phyloP scores from a whole-genome alignment of 805 yeast species.

The Vanderwaltozyma verrucispora region DNA sequence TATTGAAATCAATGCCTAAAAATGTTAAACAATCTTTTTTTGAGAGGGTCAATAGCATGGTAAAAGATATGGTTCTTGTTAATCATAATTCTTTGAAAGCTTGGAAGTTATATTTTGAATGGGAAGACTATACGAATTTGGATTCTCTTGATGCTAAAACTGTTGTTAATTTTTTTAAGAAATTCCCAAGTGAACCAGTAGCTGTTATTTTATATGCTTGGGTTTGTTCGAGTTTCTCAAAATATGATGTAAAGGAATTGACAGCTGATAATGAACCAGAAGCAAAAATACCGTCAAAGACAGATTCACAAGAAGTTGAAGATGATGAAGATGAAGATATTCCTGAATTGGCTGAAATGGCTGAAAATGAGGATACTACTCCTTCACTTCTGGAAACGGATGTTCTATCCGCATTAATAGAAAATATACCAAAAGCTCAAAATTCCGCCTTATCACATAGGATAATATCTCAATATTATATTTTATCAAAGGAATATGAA shows the following conservation, averaged over 20 bases:
- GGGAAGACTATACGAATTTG: constrained; percentile 49
- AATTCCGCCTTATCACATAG: constrained; percentile 52
- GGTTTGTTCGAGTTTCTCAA: constrained; percentile 56
- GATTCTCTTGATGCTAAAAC: constrained; percentile 37
- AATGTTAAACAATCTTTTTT: constrained; percentile 31
- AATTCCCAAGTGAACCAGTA: constrained; percentile 52
- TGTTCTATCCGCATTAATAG: constrained; percentile 38
- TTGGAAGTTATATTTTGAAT: constrained; percentile 68
- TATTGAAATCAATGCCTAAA: constrained; percentile 43
- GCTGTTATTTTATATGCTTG: constrained; percentile 55
- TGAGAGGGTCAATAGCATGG: constrained; percentile 41
- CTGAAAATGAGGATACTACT: constrained; percentile 18
- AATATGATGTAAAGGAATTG: constrained; percentile 34
- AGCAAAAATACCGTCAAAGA: neutral
- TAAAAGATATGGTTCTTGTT: constrained; percentile 64
- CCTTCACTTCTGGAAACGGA: constrained; percentile 31
- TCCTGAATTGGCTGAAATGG: constrained; percentile 16
- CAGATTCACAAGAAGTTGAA: constrained; percentile 6
- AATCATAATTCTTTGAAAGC: constrained; percentile 50
- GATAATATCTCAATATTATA: constrained; percentile 49
- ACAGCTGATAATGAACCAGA: constrained; percentile 10
- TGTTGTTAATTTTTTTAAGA: constrained; percentile 41
- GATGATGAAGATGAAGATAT: constrained; percentile 11
- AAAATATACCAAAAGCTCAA: constrained; percentile 38
- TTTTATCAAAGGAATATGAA: constrained; percentile 52